Base-by-base conservation (phyloP, 768 basidiomycete genomes). In the Dentipellis sp. region DNA sequence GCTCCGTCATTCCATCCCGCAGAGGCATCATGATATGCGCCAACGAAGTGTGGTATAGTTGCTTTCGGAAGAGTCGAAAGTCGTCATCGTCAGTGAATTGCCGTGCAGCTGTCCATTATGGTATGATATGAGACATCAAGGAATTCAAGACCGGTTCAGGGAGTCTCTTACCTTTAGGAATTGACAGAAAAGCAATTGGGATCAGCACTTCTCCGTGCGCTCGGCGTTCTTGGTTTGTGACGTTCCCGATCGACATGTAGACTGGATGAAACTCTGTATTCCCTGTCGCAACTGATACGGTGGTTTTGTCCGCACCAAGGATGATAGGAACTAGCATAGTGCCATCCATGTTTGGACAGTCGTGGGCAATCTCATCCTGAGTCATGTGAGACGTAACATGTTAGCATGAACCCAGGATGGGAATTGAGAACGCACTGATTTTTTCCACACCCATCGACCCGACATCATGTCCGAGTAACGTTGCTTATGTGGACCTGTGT, bases 161-260 rank as follows among this genome's bases (percentile, higher is more conserved):
- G n/a, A n/a, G n/a, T n/a, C n/a, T n/a, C n/a, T n/a, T 52, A 69
- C 69, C 59, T 52, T 71, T 68, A 0, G 68, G 69, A 19, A 71
- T 70, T 0, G 66, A 49, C 0, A 70, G 61, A 45, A 71, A 69
- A 3, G 56, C 66, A 2, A 69, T 42, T 0, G 61, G 62, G 0
- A 65, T 38, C 6, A 71, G 56, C 10, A 46, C 58, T 39, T 67
- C 62, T 8, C 65, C 46, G 55, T 71, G 70, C 0, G 58, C 63
- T 0, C 62, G 59, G 0, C 64, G 62, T 4, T 62, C 56, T 9
- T 47, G 54, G 53, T 66, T 66, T n/a, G 55, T 53, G 1, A 64
- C 23, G 36, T 69, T 69, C 0, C 66, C 65, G 0, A 63, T 38
- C 0, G 61, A 64, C 10, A 63, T 42, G 37, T 69, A 69, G 1